Evolutionary conservation across 306 rosid species (phyloP).

Genomic region (Vigna reflexopilosa): DNA sequence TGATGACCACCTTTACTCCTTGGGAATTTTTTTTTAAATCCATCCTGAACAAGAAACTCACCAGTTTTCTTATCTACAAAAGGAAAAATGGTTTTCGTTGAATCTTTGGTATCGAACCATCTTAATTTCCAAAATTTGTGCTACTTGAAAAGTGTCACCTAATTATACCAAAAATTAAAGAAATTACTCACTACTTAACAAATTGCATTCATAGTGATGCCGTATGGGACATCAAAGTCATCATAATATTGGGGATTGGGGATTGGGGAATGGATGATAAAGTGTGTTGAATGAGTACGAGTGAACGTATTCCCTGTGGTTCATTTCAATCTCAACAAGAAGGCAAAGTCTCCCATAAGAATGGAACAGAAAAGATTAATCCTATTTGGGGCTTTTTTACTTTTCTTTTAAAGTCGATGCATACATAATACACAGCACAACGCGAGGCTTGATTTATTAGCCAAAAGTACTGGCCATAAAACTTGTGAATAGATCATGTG

Average conservation of each 20-base stretch:
- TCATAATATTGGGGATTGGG: background rate
- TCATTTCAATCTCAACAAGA: background rate
- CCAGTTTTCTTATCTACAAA: background rate
- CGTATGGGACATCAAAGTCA: background rate
- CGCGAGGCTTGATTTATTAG: background rate
- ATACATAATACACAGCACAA: background rate
- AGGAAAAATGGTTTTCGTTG: background rate
- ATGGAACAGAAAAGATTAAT: background rate
- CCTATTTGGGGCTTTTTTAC: background rate
- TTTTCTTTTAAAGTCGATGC: conserved; percentile 15
- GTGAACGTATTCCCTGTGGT: background rate
- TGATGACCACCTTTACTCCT: background rate
- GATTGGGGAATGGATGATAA: background rate
- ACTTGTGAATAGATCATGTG: background rate
- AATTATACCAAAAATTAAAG: background rate
- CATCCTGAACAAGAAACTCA: background rate
- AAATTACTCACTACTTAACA: background rate
- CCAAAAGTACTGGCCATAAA: background rate
- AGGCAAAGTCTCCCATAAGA: background rate
- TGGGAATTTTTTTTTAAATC: background rate
- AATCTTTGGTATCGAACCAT: background rate
- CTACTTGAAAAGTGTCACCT: background rate
- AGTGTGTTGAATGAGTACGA: background rate
- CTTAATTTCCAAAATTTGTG: background rate
- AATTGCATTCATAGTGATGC: background rate